A percentile compares a stretch with the other conserved stretches of the same genome.
phyloP scores from a whole-genome alignment of 345 rosid species.

The Pelargonium nanum region DNA sequence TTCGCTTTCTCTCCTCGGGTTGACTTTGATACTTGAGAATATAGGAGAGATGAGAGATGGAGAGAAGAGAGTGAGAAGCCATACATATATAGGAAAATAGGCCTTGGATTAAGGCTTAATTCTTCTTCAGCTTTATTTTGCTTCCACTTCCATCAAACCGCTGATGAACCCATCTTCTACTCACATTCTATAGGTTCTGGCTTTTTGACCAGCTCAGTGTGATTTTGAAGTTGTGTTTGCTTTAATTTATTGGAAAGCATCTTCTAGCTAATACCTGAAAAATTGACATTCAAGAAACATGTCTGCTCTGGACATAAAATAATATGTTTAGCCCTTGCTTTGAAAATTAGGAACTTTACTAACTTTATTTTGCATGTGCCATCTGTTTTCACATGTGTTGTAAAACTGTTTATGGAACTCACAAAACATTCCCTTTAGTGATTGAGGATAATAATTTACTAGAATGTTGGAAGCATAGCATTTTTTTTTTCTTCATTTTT shows the following conservation, averaged over 20 bases:
- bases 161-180: neutral
- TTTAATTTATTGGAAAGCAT: no score
- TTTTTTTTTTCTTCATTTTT: no score
- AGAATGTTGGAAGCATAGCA: no score
- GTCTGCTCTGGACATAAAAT: no score
- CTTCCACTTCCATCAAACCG: neutral
- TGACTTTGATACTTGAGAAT: neutral
- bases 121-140: neutral
- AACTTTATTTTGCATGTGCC: no score
- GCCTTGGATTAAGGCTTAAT: conserved; percentile 28
- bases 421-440: no score
- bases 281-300: neutral
- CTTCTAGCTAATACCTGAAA: no score
- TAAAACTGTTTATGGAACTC: no score
- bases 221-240: neutral
- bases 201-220: neutral
- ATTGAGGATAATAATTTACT: no score
- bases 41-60: neutral
- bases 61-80: neutral
- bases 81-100: neutral
- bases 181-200: neutral
- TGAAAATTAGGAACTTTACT: no score
- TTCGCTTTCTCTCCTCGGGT: neutral
- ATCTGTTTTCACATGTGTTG: no score
- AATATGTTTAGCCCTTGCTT: no score